Percentiles rank a stretch among this genome's conserved stretches.
phyloP scores from a whole-genome alignment of 345 rosid genomes.

The Kernera saxatilis region DNA sequence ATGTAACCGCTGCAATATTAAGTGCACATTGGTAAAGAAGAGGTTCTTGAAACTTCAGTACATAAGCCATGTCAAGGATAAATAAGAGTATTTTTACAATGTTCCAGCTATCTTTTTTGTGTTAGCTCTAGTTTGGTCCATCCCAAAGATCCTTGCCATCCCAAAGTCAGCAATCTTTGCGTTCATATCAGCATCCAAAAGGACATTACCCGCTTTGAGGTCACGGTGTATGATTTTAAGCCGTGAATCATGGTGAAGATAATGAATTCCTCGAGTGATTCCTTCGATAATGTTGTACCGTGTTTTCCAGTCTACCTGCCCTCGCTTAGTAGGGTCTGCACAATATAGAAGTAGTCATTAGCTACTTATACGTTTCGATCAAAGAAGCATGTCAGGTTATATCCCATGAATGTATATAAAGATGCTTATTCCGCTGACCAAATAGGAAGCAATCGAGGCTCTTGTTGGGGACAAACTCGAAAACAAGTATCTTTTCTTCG shows the following conservation, averaged over 20 bases:
- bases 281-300: constrained; percentile 19
- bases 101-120: not conserved
- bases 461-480: constrained; percentile 27
- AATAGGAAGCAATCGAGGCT: constrained; percentile 30
- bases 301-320: constrained; percentile 17
- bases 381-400: not conserved
- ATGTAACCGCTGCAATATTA: constrained; percentile 21
- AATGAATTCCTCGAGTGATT: constrained; percentile 24
- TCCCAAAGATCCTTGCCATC: constrained; percentile 2
- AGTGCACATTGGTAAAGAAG: not conserved
- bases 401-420: no score
- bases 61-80: not conserved
- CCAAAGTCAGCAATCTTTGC: constrained; percentile 16
- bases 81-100: not conserved
- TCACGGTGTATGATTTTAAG: constrained; percentile 29
- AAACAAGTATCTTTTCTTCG: constrained; percentile 38
- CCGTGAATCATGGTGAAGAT: constrained; percentile 37
- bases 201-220: constrained; percentile 31
- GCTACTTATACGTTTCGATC: not conserved
- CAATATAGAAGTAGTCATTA: not conserved
- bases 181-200: constrained; percentile 17
- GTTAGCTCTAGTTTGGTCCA: not conserved
- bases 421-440: no score
- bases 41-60: not conserved
- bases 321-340: constrained; percentile 30